phyloP scores from a whole-genome alignment of 176 grass and related monocot genomes.

The Eragrostis curvula region DNA sequence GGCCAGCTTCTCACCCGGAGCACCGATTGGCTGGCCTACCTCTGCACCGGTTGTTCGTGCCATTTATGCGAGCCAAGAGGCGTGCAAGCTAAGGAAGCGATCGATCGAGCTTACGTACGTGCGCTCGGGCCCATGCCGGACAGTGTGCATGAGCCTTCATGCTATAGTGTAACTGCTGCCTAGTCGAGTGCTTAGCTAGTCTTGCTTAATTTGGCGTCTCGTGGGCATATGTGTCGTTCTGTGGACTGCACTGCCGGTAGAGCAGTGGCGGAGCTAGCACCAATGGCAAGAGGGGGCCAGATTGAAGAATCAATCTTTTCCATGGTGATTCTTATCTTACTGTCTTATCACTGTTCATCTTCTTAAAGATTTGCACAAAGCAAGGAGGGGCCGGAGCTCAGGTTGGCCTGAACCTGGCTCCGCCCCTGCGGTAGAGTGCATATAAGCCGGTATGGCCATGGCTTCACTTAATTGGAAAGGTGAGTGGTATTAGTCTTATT shows the following conservation, averaged over 20 bases:
- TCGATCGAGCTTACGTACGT: neutral
- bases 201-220: neutral
- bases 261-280: no score
- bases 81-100: constrained; percentile 28
- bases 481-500: neutral
- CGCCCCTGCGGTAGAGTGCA: no score
- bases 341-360: no score
- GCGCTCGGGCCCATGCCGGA: neutral
- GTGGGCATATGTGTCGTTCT: neutral
- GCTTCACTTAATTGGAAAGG: neutral
- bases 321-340: no score
- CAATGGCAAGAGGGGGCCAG: no score
- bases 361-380: no score
- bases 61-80: constrained; percentile 26
- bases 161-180: neutral
- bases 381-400: no score
- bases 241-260: neutral
- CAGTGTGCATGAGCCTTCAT: neutral
- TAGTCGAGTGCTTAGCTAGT: neutral
- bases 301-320: no score
- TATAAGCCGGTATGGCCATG: neutral
- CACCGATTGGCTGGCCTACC: constrained; percentile 9
- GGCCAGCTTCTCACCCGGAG: neutral
- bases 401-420: no score
- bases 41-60: constrained; percentile 9